Conservation (phyloP, 306 rosid species). For the Psophocarpus tetragonolobus region DNA sequence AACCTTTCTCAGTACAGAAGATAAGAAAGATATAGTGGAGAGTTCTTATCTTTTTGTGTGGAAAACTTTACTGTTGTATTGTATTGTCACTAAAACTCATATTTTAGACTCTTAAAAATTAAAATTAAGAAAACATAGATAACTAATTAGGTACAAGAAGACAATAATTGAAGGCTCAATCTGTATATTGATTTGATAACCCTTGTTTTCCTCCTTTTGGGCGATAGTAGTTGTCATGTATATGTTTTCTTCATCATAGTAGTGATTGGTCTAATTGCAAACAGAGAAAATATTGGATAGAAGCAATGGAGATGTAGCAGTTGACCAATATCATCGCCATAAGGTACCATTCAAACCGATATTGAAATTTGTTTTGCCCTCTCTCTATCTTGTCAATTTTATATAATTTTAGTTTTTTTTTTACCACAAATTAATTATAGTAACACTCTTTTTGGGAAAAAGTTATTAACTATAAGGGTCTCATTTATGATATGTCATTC, state of each 20-base stretch:
- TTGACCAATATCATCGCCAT: constrained; percentile 58
- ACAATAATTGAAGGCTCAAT: not conserved
- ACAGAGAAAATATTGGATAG: constrained; percentile 47
- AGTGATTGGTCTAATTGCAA: not conserved
- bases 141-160: not conserved
- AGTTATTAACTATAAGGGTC: not conserved
- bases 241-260: not conserved
- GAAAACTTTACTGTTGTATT: not conserved
- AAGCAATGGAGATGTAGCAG: constrained; percentile 53
- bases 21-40: not conserved
- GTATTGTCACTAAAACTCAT: not conserved
- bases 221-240: not conserved
- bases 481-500: not conserved
- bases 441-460: not conserved
- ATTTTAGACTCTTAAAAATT: not conserved
- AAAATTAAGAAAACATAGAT: not conserved
- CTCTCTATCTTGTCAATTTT: not conserved
- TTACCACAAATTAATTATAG: not conserved
- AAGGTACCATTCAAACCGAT: constrained; percentile 34
- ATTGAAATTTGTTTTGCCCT: not conserved
- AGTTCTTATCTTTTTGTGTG: not conserved
- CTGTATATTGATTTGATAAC: not conserved
- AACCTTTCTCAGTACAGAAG: not conserved
- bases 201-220: not conserved
- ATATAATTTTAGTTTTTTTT: not conserved